phyloP scores from a whole-genome alignment of 2,329 filamentous ascomycete species.

The Penicillium expansum region DNA sequence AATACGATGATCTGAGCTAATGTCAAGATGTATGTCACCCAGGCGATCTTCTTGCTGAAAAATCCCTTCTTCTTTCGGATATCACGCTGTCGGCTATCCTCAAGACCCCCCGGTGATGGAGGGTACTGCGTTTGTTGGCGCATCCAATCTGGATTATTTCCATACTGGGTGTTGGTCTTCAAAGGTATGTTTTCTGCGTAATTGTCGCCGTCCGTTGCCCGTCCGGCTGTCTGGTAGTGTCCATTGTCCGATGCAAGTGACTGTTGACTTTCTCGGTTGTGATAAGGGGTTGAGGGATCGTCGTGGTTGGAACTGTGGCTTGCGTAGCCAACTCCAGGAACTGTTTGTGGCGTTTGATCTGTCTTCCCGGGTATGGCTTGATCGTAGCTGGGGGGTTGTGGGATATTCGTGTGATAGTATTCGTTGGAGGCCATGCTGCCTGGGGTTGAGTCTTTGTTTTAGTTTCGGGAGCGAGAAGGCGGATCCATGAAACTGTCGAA shows the following conservation, averaged over 20 bases:
- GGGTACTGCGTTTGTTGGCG: slow-evolving; percentile 46
- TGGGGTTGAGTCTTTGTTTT: slow-evolving; percentile 1
- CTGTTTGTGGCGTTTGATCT: slow-evolving; percentile 35
- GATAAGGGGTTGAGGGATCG: slow-evolving; percentile 40
- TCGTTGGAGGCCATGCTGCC: slow-evolving; percentile 61
- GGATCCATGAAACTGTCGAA: not conserved
- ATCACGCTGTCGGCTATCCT: slow-evolving; percentile 14
- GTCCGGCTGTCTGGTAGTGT: slow-evolving; percentile 32
- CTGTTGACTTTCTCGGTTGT: slow-evolving; percentile 38
- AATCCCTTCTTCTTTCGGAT: slow-evolving; percentile 47
- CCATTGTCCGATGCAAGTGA: slow-evolving; percentile 36
- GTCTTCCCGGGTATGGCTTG: slow-evolving; percentile 36
- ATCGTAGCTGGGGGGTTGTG: slow-evolving; percentile 33
- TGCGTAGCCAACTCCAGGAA: slow-evolving; percentile 21
- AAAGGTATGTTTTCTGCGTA: slow-evolving; percentile 45
- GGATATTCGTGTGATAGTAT: slow-evolving; percentile 57
- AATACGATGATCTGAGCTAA: slow-evolving; percentile 78
- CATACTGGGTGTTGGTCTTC: slow-evolving; percentile 37
- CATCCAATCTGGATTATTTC: slow-evolving; percentile 41
- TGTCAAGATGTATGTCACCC: slow-evolving; percentile 79
- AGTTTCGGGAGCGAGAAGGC: not conserved
- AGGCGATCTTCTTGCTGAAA: slow-evolving; percentile 63
- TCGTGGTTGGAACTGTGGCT: slow-evolving; percentile 39
- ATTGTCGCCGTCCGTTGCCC: slow-evolving; percentile 33
- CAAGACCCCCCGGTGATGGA: slow-evolving; percentile 51